phyloP scores from a whole-genome alignment of 495 filamentous ascomycete genomes.

The Annulohypoxylon nitens region DNA sequence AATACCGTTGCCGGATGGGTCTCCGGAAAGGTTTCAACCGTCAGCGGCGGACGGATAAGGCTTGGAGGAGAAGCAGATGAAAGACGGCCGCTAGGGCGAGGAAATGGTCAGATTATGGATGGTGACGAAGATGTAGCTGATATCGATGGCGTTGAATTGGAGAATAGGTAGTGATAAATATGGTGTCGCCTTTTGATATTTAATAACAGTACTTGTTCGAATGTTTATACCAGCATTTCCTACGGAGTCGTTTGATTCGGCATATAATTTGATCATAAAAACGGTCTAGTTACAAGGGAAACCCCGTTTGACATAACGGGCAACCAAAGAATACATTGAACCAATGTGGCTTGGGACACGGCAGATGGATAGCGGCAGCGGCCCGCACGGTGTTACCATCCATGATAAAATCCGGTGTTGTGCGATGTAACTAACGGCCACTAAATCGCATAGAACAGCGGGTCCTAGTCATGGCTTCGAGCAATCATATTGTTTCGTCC shows the following conservation, averaged over 20 bases:
- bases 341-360: neutral
- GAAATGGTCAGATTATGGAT: slow-evolving; percentile 67
- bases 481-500: slow-evolving; percentile 6
- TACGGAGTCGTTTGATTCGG: neutral
- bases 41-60: slow-evolving; percentile 63
- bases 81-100: slow-evolving; percentile 39
- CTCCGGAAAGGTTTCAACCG: slow-evolving; percentile 61
- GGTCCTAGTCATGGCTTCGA: neutral
- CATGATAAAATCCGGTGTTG: neutral
- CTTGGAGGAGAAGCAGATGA: slow-evolving; percentile 50
- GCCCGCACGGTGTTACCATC: neutral
- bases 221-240: neutral
- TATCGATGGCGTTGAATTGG: slow-evolving; percentile 70
- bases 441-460: slow-evolving; percentile 1
- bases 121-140: slow-evolving; percentile 71
- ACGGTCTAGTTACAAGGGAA: neutral
- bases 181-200: neutral
- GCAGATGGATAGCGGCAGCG: neutral
- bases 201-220: neutral
- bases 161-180: slow-evolving; percentile 52
- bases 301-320: neutral
- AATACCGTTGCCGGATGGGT: slow-evolving; percentile 69
- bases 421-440: neutral
- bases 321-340: neutral
- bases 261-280: neutral